Percentiles rank a stretch among this genome's conserved stretches.
phyloP scores from a whole-genome alignment of 2,329 filamentous ascomycete species.

The Coleophoma crateriformis region DNA sequence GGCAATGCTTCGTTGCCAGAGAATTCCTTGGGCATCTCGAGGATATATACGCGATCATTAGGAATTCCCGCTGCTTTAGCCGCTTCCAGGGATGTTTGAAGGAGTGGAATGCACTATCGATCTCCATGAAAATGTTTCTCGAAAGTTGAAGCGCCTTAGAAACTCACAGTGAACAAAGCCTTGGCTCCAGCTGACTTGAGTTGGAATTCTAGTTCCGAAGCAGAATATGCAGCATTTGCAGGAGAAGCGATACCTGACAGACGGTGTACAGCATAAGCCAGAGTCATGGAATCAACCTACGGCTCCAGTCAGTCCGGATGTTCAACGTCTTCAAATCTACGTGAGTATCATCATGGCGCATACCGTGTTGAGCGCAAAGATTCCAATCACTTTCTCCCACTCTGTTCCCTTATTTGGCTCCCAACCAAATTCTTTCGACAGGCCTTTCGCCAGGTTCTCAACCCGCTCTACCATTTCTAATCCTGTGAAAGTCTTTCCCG shows the following conservation, averaged over 20 bases:
- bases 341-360: constrained; percentile 18
- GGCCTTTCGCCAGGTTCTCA: constrained; percentile 60
- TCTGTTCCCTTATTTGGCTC: constrained; percentile 64
- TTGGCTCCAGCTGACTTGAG: constrained; percentile 63
- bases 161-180: constrained; percentile 55
- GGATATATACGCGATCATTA: constrained; percentile 58
- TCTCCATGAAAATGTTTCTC: not conserved
- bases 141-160: not conserved
- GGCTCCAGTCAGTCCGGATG: not conserved
- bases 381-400: constrained; percentile 74
- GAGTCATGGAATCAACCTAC: constrained; percentile 68
- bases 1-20: constrained; percentile 40
- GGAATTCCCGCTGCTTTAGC: constrained; percentile 59
- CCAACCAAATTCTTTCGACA: constrained; percentile 69
- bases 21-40: constrained; percentile 57
- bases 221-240: constrained; percentile 70
- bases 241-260: constrained; percentile 69
- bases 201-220: constrained; percentile 65
- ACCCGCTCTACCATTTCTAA: constrained; percentile 60
- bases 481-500: constrained; percentile 60
- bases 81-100: constrained; percentile 59
- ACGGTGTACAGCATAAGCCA: constrained; percentile 69
- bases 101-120: constrained; percentile 50
- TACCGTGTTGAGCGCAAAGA: constrained; percentile 80
- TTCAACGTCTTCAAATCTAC: not conserved